Base-by-base conservation (phyloP, 2,329 filamentous ascomycete species). In the Colletotrichum orchidophilum region DNA sequence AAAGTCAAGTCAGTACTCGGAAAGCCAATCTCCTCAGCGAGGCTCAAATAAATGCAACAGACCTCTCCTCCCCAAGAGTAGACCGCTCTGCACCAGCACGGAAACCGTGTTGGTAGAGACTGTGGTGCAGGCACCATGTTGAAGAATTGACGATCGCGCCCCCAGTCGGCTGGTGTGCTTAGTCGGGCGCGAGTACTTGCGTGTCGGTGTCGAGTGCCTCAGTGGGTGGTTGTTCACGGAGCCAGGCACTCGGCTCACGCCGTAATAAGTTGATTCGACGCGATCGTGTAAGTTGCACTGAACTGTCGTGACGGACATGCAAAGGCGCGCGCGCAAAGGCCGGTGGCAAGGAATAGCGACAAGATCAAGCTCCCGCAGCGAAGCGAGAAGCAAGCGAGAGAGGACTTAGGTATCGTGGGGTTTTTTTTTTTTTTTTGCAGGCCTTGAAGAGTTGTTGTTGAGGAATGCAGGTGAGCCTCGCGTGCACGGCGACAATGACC, bases 31-130 rank as follows among this genome's bases (percentile, higher is more conserved):
- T 53, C 33, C 42, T 31, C 26, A 27, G 26, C 5, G 7, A 33
- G 9, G 52, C 26, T 13, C 27, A 11, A 55, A 26, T n/a, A 31
- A n/a, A 33, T 35, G 52, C 52, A 55, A 73, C 75, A 63, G 77
- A 90, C 90, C 87, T 97, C 95, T 85, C 95, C 95, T 81, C 94
- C 94, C 93, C 94, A 97, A 21, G 94, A 97, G 81, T 97, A 97
- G 53, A 97, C 90, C 49, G 95, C 95, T 82, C 94, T 90, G 80
- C 93, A 95, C 94, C 94, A 97, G 83, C 94, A 97, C 69, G 95
- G 95, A 80, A 97, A 97, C 77, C 90, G 91, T 78, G 88, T 90
- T 13, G 94, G 95, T 74, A 96, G 83, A 77, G 87, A 83, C 74
- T 85, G 87, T 72, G 89, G 86, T 81, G 86, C 83, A 63, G 86